Base-by-base conservation (phyloP, 495 filamentous ascomycete genomes). In the Neurospora hispaniola region DNA sequence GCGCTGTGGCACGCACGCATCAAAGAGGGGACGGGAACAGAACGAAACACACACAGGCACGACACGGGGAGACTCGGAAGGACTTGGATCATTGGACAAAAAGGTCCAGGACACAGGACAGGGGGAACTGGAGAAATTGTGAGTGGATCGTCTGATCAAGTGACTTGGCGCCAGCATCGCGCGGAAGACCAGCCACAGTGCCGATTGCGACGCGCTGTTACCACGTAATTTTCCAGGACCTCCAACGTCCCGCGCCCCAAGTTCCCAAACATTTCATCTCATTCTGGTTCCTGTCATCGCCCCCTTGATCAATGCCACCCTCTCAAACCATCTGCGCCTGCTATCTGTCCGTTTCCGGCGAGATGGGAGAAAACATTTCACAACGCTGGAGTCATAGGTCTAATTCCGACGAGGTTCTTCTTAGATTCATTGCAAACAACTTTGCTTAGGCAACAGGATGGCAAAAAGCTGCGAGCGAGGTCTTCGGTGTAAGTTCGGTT, bases 121-220 rank as follows among this genome's bases (percentile, higher is more conserved):
- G 12, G 48, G 48, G 23, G 48, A 23, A 11, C 14, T 16, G 48
- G 23, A 11, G 20, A 16, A 9, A 18, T 35, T 31, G 27, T 66
- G 54, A 66, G 54, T 66, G 54, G 54, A 35, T 59, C 20, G 48
- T 5, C 11, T 59, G 48, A 73, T 78, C 78, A 79, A 72, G 73
- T 80, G 79, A 79, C 76, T 70, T 78, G 75, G 79, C 78, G 79
- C 72, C 73, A 78, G 48, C 75, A 73, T 77, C 79, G 79, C 79
- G 78, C 54, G 14, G 54, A 66, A 71, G 71, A 70, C 44, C 66
- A 69, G 73, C 44, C 71, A 74, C 75, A 74, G 74, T 72, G 75
- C 35, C 69, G 72, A 76, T 72, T 77, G 48, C 71, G 77, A 79
- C 78, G 77, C 78, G 77, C 72, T 72, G 74, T 73, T 70, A 75